These are phyloP conservation scores for Scedosporium minutisporum DNA, from an alignment of 2,329 filamentous ascomycete species.

Conservation along the genomic window DNA sequence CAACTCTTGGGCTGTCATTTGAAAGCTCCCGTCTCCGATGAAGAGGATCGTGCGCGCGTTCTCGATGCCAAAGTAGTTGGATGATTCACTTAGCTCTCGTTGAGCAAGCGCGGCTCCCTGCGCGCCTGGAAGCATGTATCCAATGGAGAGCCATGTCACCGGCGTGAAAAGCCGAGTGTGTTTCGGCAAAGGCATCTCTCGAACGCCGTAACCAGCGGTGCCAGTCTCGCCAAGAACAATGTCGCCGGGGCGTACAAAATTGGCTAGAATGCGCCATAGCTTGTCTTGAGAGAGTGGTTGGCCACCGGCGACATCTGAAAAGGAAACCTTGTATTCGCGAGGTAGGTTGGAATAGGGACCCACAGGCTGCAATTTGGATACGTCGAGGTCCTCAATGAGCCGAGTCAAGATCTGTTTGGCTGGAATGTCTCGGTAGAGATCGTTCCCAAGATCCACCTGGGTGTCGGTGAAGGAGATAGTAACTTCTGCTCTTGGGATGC, in stretches of 20 bases:
- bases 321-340: slow-evolving; percentile 12
- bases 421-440: slow-evolving; percentile 20
- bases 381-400: slow-evolving; percentile 15
- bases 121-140: slow-evolving; percentile 48
- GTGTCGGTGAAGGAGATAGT: slow-evolving; percentile 24
- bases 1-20: slow-evolving; percentile 75
- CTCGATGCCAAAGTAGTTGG: slow-evolving; percentile 27
- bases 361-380: slow-evolving; percentile 15
- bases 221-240: slow-evolving; percentile 81
- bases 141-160: slow-evolving; percentile 61
- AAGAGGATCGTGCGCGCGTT: slow-evolving; percentile 67
- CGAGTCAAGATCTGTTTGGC: slow-evolving; percentile 13
- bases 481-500: slow-evolving; percentile 22
- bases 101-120: slow-evolving; percentile 64
- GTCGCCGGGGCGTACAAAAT: slow-evolving; percentile 63
- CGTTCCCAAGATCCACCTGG: slow-evolving; percentile 19
- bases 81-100: slow-evolving; percentile 37
- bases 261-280: slow-evolving; percentile 68
- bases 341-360: slow-evolving; percentile 18
- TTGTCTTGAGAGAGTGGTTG: slow-evolving; percentile 57
- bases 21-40: slow-evolving; percentile 81
- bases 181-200: slow-evolving; percentile 70
- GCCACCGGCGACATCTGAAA: not conserved
- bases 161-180: slow-evolving; percentile 74
- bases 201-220: slow-evolving; percentile 80